Percentiles rank a stretch among this genome's conserved stretches.
phyloP scores from a whole-genome alignment of 306 rosid genomes.

The Phaseolus lunatus region DNA sequence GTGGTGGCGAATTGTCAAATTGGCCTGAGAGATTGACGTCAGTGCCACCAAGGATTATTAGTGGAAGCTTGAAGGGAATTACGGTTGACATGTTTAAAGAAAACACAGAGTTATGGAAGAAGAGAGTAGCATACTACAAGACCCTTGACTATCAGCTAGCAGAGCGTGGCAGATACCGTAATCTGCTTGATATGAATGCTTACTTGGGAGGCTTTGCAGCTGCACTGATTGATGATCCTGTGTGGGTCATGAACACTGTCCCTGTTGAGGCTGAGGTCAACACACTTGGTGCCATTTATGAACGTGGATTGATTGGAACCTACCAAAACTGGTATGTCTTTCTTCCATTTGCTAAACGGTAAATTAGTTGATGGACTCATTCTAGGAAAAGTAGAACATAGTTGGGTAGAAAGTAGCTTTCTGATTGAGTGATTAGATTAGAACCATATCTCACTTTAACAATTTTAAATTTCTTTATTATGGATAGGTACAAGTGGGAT shows the following conservation, averaged over 20 bases:
- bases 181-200: conserved; percentile 90
- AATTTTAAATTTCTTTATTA: background rate
- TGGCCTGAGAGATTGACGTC: conserved; percentile 86
- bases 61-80: conserved; percentile 69
- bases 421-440: conserved; percentile 2
- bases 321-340: conserved; percentile 80
- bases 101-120: conserved; percentile 71
- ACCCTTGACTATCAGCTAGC: conserved; percentile 72
- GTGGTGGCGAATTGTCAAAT: conserved; percentile 74
- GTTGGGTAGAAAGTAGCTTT: conserved; percentile 24
- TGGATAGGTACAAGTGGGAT: background rate
- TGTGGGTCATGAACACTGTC: conserved; percentile 89
- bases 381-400: background rate
- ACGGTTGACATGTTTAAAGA: conserved; percentile 65
- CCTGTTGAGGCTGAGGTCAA: conserved; percentile 80
- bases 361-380: background rate
- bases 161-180: conserved; percentile 73
- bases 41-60: conserved; percentile 85
- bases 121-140: conserved; percentile 85
- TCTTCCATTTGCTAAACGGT: conserved; percentile 14
- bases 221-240: conserved; percentile 71
- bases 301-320: conserved; percentile 93
- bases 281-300: conserved; percentile 84
- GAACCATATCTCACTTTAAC: background rate
- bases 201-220: conserved; percentile 95